Percentiles rank a stretch among this genome's conserved stretches.
Conservation (phyloP, 345 rosid genomes). For the Camelina neglecta region DNA sequence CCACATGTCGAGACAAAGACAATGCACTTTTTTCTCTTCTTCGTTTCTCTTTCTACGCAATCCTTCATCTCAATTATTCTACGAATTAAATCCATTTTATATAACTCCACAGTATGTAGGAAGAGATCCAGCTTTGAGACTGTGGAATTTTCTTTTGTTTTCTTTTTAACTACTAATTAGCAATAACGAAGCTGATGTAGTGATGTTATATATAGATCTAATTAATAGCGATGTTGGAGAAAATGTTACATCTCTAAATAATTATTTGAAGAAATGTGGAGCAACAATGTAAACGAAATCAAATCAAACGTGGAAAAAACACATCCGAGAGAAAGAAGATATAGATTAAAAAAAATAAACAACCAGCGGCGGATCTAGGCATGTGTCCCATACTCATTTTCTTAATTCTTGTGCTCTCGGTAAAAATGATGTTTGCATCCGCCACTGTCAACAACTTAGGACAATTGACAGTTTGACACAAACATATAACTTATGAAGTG, state of each 20-base stretch:
- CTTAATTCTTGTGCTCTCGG: too few species aligned
- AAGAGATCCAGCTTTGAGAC: constrained; percentile 4
- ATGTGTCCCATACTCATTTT: too few species aligned
- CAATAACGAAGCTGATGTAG: background rate
- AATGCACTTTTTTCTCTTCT: constrained; percentile 28
- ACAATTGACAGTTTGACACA: background rate
- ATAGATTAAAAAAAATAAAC: background rate
- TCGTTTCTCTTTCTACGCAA: constrained; percentile 32
- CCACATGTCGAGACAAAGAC: constrained; percentile 32
- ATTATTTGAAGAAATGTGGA: background rate
- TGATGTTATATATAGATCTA: background rate
- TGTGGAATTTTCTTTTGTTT: background rate
- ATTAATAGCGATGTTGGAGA: background rate
- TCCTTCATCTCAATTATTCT: constrained; percentile 33
- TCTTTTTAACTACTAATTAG: background rate
- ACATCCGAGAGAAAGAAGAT: background rate
- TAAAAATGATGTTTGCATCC: too few species aligned
- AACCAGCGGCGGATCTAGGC: too few species aligned
- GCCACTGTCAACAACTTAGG: background rate
- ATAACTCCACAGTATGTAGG: background rate
- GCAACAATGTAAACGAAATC: background rate
- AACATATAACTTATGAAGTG: background rate
- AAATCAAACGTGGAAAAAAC: too few species aligned
- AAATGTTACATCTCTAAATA: background rate
- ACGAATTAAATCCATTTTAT: background rate